Evolutionary conservation across 345 rosid genomes (phyloP), one percentile per base, ranked within the genome.

Genomic region (Gossypium arboreum): DNA sequence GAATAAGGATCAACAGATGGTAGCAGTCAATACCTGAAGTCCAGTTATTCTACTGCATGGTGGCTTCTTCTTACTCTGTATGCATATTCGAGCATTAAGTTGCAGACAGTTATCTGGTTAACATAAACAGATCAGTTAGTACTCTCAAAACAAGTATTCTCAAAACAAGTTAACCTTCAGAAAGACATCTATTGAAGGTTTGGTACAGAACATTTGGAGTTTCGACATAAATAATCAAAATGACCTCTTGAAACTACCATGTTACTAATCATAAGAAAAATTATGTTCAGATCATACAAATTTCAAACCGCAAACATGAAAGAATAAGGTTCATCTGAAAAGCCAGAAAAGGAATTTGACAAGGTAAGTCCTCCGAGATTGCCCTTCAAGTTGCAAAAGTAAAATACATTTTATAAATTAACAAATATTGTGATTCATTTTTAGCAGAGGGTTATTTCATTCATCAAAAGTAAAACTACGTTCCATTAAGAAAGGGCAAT

Each of bases 51-150:
- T 83, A 77, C 79, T 81, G 73, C 22, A 72, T 13, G 74, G 59
- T 45, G 84, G 80, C 79, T 83, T 85, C 79, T 82, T 85, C 74
- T 85, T 85, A 44, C 86, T 45, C 79, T 74, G 74, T 41, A 86
- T 45, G 74, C 80, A 76, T 62, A 80, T 54, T 74, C 75, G 81
- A 17, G 73, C 73, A 73, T 65, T 24, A 43, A 74, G 79, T 68
- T 73, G 84, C 79, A 83, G 78, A 39, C 17, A 71, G 73, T 78
- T 74, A 74, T 81, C 89, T 81, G 85, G 75, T 71, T 75, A 81
- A 83, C 56, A 74, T 75, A 83, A 85, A 77, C 39, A 76, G 78
- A 68, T 12, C 50, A 60, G 79, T 85, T 80, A 74, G 81, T 48
- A 55, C 25, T 81, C 58, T 57, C 61, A 50, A 57, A 69, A 22